phyloP scores from a whole-genome alignment of 129 eudicot species.

The Apium graveolens region DNA sequence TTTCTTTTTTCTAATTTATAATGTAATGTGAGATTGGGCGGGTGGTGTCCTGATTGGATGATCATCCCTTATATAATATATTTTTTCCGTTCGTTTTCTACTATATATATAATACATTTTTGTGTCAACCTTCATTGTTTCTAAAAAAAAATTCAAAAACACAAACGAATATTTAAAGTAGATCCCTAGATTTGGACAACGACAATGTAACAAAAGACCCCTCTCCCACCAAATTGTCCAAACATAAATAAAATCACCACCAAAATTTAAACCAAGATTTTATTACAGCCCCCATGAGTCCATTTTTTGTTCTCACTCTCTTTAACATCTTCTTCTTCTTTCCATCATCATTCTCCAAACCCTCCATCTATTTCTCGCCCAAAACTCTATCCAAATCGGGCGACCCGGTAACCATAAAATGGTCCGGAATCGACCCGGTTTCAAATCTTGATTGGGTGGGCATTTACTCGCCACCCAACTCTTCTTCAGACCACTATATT shows the following conservation, averaged over 20 bases:
- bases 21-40: no score
- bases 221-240: not conserved
- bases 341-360: slow-evolving; percentile 20
- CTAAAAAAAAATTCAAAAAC: no score
- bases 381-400: slow-evolving; percentile 25
- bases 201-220: not conserved
- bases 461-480: slow-evolving; percentile 85
- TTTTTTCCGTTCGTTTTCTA: no score
- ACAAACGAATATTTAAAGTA: no score
- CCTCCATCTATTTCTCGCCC: slow-evolving; percentile 38
- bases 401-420: slow-evolving; percentile 7
- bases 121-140: no score
- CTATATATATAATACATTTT: no score
- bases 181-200: not conserved
- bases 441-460: slow-evolving; percentile 11
- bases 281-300: slow-evolving; percentile 4
- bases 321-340: slow-evolving; percentile 15
- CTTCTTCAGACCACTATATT: not conserved
- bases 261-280: not conserved
- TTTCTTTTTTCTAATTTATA: no score
- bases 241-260: not conserved
- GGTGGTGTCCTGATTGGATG: no score
- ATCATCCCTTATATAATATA: no score
- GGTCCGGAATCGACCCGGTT: slow-evolving; percentile 34
- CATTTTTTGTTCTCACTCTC: slow-evolving; percentile 1